These are phyloP conservation scores for Backusella tarrabulga DNA, from an alignment of 192 early-diverging fungal species.

Conservation along the genomic window DNA sequence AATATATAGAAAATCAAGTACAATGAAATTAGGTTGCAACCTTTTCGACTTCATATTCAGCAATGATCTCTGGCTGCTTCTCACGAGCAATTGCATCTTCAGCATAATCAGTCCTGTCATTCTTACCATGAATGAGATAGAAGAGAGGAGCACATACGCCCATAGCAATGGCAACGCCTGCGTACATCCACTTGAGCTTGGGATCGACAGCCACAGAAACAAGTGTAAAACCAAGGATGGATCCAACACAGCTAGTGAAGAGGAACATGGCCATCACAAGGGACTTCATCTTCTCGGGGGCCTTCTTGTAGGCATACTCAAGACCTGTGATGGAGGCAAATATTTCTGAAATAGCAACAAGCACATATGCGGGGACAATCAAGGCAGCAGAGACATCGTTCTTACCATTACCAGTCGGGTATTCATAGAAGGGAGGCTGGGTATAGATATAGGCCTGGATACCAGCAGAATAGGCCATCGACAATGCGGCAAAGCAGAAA, in stretches of 20 bases:
- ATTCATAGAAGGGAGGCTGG: conserved; percentile 49
- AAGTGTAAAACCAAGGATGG: conserved; percentile 52
- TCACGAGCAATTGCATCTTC: conserved; percentile 27
- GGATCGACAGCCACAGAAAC: conserved; percentile 57
- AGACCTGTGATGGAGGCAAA: conserved; percentile 68
- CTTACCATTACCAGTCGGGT: conserved; percentile 15
- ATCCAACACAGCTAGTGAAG: conserved; percentile 49
- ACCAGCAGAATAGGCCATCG: conserved; percentile 58
- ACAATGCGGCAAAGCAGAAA: conserved; percentile 51
- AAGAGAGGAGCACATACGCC: conserved; percentile 42
- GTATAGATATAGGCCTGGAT: conserved; percentile 63
- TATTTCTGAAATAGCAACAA: conserved; percentile 65
- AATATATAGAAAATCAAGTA: too few species aligned
- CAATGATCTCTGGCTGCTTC: neutral
- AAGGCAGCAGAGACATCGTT: conserved; percentile 54
- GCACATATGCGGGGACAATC: conserved; percentile 54
- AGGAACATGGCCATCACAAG: conserved; percentile 64
- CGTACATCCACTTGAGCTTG: conserved; percentile 48
- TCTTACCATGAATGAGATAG: conserved; percentile 49
- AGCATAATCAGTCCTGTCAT: conserved; percentile 41
- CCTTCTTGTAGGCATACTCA: conserved; percentile 64
- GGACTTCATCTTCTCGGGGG: conserved; percentile 59
- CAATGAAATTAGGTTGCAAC: neutral
- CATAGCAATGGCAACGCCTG: conserved; percentile 46
- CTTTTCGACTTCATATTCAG: neutral